Evolutionary conservation across 495 filamentous ascomycete species (phyloP).

Genomic region (Tuber borchii): DNA sequence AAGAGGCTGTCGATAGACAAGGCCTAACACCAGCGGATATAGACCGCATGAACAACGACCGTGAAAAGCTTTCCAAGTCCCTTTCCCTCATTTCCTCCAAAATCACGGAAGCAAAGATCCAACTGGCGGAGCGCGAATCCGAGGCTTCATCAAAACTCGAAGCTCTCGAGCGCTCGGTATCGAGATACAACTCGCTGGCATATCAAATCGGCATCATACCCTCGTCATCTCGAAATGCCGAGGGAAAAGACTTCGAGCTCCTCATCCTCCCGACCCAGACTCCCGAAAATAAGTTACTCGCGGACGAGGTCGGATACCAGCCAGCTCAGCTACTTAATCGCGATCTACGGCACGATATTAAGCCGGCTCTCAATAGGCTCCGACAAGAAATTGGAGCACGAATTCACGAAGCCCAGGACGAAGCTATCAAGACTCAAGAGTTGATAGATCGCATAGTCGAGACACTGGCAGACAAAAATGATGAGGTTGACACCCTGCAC

Average conservation of each 20-base stretch:
- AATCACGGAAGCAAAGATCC: slow-evolving; percentile 74
- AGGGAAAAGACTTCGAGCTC: slow-evolving; percentile 77
- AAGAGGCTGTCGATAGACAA: slow-evolving; percentile 78
- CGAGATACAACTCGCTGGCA: slow-evolving; percentile 84
- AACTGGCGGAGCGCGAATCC: slow-evolving; percentile 72
- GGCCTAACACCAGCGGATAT: slow-evolving; percentile 95
- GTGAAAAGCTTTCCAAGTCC: slow-evolving; percentile 79
- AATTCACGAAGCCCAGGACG: slow-evolving; percentile 70
- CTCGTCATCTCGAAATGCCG: slow-evolving; percentile 71
- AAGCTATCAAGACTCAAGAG: slow-evolving; percentile 84
- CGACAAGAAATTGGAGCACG: slow-evolving; percentile 84
- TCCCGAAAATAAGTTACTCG: slow-evolving; percentile 56
- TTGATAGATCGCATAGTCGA: slow-evolving; percentile 87
- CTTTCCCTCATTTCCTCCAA: slow-evolving; percentile 66
- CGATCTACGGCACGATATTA: slow-evolving; percentile 74
- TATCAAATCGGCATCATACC: slow-evolving; percentile 92
- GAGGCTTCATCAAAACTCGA: slow-evolving; percentile 79
- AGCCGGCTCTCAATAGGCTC: slow-evolving; percentile 66
- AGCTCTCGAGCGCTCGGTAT: slow-evolving; percentile 75
- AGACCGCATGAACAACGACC: slow-evolving; percentile 93
- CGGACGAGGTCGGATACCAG: slow-evolving; percentile 78
- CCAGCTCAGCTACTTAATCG: slow-evolving; percentile 78
- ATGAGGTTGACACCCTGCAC: slow-evolving; percentile 85
- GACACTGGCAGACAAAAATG: slow-evolving; percentile 85
- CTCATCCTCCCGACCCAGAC: slow-evolving; percentile 54